Conservation (phyloP, 805 yeast species). For the Ogataea wickerhamii region DNA sequence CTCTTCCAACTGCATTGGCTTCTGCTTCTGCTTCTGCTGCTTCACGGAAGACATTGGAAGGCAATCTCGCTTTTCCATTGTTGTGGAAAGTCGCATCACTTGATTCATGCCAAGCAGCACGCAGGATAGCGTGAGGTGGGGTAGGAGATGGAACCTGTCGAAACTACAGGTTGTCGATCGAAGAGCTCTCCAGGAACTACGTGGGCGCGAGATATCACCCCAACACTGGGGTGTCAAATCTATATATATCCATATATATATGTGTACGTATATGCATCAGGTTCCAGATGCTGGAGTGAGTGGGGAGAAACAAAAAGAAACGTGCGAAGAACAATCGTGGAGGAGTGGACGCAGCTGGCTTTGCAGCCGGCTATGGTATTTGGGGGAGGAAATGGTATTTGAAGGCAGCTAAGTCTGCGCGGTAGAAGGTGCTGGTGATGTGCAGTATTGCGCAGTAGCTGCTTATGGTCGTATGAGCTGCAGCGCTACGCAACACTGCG, state of each 20-base stretch:
- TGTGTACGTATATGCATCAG: not conserved
- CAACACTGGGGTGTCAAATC: not conserved
- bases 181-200: no score
- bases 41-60: not conserved
- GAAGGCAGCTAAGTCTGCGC: no score
- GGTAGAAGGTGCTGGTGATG: no score
- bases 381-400: no score
- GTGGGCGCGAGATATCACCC: no score
- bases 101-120: slow-evolving; percentile 2
- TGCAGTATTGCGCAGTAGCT: no score
- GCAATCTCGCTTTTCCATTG: not conserved
- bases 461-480: no score
- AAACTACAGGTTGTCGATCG: no score
- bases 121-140: no score
- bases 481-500: no score
- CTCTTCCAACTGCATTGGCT: not conserved
- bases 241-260: not conserved
- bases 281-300: not conserved
- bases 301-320: not conserved
- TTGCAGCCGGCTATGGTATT: no score
- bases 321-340: not conserved
- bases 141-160: no score
- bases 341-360: not conserved
- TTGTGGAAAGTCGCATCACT: not conserved
- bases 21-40: not conserved